A percentile compares a stretch with the other conserved stretches of the same genome.
Evolutionary conservation across 345 rosid genomes (phyloP).

Genomic region (Pistacia atlantica): DNA sequence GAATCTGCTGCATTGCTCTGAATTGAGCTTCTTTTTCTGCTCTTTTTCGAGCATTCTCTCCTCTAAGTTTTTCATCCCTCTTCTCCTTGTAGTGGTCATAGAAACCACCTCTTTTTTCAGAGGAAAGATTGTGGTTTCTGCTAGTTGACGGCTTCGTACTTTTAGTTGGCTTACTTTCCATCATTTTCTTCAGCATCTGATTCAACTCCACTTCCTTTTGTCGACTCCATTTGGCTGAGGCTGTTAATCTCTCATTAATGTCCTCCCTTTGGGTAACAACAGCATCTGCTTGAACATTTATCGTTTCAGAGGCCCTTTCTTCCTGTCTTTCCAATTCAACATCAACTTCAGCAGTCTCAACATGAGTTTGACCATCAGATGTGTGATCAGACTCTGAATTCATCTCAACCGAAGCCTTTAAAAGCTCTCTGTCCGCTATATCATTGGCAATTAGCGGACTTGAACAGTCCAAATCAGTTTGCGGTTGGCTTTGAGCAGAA

Average conservation of each 20-base stretch:
- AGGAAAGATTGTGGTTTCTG: conserved; percentile 28
- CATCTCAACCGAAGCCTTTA: conserved; percentile 27
- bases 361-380: conserved; percentile 18
- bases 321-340: conserved; percentile 29
- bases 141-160: conserved; percentile 25
- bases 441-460: conserved; percentile 27
- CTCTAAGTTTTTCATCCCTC: conserved; percentile 62
- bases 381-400: conserved; percentile 32
- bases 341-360: conserved; percentile 34
- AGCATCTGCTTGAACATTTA: conserved; percentile 25
- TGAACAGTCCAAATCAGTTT: conserved; percentile 30
- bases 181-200: conserved; percentile 52
- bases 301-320: conserved; percentile 22
- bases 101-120: conserved; percentile 57
- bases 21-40: conserved; percentile 55
- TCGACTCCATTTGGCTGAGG: conserved; percentile 50
- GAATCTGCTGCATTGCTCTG: conserved; percentile 50
- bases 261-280: conserved; percentile 32
- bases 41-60: conserved; percentile 49
- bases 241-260: conserved; percentile 28
- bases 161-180: conserved; percentile 35
- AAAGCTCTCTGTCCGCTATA: conserved; percentile 25
- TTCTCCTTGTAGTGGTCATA: conserved; percentile 59
- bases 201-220: conserved; percentile 62
- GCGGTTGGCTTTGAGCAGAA: conserved; percentile 36